A percentile compares a stretch with the other conserved stretches of the same genome.
Conservation (phyloP, 75 land plant species). For the Pinus tabuliformis region DNA sequence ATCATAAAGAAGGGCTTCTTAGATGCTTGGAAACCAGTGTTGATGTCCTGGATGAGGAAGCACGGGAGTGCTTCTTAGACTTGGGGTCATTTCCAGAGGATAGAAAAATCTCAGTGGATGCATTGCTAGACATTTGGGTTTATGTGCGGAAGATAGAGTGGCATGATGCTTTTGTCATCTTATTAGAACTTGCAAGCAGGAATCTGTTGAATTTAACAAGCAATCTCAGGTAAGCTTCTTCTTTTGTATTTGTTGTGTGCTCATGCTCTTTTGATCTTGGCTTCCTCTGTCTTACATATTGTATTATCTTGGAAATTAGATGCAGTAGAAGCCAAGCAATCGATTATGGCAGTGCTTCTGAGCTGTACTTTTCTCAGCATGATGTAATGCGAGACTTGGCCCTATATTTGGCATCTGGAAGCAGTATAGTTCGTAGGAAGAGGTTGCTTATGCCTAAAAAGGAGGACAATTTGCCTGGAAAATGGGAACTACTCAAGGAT, state of each 20-base stretch:
- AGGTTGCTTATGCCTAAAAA: slow-evolving; percentile 51
- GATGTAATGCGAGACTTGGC: slow-evolving; percentile 63
- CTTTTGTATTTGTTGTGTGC: neutral
- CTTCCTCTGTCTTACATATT: neutral
- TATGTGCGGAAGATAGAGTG: slow-evolving; percentile 41
- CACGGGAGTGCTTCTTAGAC: slow-evolving; percentile 56
- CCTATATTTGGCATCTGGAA: slow-evolving; percentile 24
- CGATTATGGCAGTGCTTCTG: slow-evolving; percentile 30
- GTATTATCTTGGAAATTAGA: neutral
- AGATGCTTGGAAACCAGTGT: slow-evolving; percentile 42
- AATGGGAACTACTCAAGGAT: slow-evolving; percentile 38
- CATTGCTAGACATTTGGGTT: slow-evolving; percentile 51
- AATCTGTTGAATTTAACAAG: slow-evolving; percentile 48
- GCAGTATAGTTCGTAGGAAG: slow-evolving; percentile 17
- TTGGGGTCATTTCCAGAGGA: slow-evolving; percentile 60
- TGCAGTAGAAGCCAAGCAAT: neutral
- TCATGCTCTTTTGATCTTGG: too few species aligned
- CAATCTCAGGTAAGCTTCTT: slow-evolving; percentile 4
- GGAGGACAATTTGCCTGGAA: slow-evolving; percentile 44
- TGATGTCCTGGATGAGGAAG: slow-evolving; percentile 17
- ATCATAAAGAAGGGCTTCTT: slow-evolving; percentile 43
- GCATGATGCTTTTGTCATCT: slow-evolving; percentile 47
- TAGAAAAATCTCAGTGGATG: slow-evolving; percentile 47
- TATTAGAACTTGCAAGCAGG: slow-evolving; percentile 44
- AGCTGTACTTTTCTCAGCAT: slow-evolving; percentile 49